These are phyloP conservation scores for Podospora pseudopauciseta DNA, from an alignment of 495 filamentous ascomycete species.

Conservation along the genomic window DNA sequence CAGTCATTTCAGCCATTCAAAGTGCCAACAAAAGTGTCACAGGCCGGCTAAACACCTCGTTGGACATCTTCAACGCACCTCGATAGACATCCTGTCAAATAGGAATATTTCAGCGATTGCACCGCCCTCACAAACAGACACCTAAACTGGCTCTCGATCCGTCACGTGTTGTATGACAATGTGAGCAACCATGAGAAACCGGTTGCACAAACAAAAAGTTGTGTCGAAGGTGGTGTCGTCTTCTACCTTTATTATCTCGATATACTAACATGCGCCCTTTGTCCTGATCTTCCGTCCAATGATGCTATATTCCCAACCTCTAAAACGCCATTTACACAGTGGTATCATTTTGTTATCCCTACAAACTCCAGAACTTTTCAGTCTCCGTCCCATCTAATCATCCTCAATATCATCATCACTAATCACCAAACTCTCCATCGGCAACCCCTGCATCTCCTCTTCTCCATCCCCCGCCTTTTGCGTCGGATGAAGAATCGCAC, in stretches of 20 bases:
- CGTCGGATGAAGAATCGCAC: constrained; percentile 28
- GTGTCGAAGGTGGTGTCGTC: neutral
- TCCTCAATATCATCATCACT: constrained; percentile 98
- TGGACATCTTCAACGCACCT: too few relatives aligned
- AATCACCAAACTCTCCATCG: constrained; percentile 65
- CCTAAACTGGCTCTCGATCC: neutral
- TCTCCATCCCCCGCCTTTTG: constrained; percentile 18
- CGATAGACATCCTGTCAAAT: neutral
- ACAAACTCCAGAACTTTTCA: neutral
- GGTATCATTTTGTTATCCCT: neutral
- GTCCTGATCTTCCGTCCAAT: neutral
- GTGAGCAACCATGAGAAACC: too few relatives aligned
- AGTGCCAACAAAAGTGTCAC: too few relatives aligned
- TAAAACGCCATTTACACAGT: neutral
- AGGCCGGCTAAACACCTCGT: too few relatives aligned
- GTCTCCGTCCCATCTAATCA: constrained; percentile 37
- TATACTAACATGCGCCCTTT: neutral
- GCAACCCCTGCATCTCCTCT: constrained; percentile 33
- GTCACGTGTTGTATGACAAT: neutral
- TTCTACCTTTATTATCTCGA: too few relatives aligned
- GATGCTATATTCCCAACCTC: neutral
- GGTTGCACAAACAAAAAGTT: neutral
- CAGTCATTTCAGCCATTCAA: too few relatives aligned
- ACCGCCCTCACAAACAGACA: neutral
- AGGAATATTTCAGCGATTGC: neutral